Conservation (phyloP, 225 moss, liverwort and hornwort species). For the Polytrichum commune region DNA sequence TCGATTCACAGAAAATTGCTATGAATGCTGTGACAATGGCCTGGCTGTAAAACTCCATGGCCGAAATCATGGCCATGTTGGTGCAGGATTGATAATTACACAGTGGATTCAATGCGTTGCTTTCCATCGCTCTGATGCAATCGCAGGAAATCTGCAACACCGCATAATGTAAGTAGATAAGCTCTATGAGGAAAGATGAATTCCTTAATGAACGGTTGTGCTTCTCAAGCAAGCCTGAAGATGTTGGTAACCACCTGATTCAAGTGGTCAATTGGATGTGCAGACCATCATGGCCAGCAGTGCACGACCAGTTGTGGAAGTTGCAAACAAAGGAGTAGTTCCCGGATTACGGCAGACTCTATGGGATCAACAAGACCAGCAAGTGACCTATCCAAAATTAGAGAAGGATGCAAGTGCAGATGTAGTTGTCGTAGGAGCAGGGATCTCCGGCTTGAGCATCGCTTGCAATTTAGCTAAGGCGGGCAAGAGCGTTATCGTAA, state of each 20-base stretch:
- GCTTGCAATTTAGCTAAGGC: slow-evolving; percentile 40
- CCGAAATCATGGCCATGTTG: background rate
- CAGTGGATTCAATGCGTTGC: slow-evolving; percentile 12
- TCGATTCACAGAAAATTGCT: background rate
- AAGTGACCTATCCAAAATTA: slow-evolving; percentile 40
- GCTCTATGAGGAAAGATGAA: too few species aligned
- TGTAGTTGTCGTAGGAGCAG: slow-evolving; percentile 45
- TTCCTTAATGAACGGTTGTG: background rate
- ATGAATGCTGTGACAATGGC: background rate
- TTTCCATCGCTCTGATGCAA: slow-evolving; percentile 15
- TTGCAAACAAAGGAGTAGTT: slow-evolving; percentile 25
- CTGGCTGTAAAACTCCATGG: background rate
- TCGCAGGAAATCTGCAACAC: slow-evolving; percentile 1
- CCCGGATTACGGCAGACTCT: slow-evolving; percentile 30
- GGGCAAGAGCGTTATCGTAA: slow-evolving; percentile 36
- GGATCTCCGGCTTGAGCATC: slow-evolving; percentile 37
- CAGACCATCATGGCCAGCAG: slow-evolving; percentile 30
- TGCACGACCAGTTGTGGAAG: slow-evolving; percentile 1
- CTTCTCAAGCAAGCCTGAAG: background rate
- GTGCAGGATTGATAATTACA: slow-evolving; percentile 1
- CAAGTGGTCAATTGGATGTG: slow-evolving; percentile 4
- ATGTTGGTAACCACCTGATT: background rate
- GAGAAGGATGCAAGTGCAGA: slow-evolving; percentile 31
- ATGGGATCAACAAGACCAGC: slow-evolving; percentile 34
- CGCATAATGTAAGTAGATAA: slow-evolving; percentile 5